Evolutionary conservation across 2,329 filamentous ascomycete species (phyloP).

Genomic region (Fusarium tanahbumbuense): DNA sequence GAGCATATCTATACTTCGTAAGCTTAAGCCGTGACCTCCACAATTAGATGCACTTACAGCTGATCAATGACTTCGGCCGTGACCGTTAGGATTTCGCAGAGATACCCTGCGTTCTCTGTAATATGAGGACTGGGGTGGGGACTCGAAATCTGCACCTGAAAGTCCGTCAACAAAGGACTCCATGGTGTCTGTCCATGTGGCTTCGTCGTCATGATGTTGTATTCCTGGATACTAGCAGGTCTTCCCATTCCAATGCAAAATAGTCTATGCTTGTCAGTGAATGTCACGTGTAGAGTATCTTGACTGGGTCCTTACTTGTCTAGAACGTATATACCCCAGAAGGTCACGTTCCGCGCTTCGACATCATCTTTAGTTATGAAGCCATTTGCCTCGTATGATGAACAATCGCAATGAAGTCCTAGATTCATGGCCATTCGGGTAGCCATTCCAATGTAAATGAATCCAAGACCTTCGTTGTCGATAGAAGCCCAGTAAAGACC

Average conservation of each 20-base stretch:
- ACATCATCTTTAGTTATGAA: constrained; percentile 1
- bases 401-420: constrained; percentile 6
- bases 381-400: neutral
- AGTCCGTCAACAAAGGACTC: neutral
- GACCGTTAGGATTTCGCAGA: constrained; percentile 1
- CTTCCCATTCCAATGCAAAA: constrained; percentile 10
- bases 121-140: neutral
- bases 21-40: neutral
- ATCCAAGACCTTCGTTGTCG: constrained; percentile 10
- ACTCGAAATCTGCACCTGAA: neutral
- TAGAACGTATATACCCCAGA: constrained; percentile 10
- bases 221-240: constrained; percentile 4
- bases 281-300: neutral
- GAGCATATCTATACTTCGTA: neutral
- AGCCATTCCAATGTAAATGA: constrained; percentile 15
- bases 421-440: constrained; percentile 14
- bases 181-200: neutral
- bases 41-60: neutral
- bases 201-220: constrained; percentile 9
- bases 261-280: neutral
- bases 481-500: neutral
- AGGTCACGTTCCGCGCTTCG: constrained; percentile 6
- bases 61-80: constrained; percentile 12
- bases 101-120: neutral
- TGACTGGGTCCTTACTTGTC: neutral